Percentiles rank a stretch among this genome's conserved stretches.
These are phyloP conservation scores for Leptodontidium sp. DNA, from an alignment of 2,329 filamentous ascomycete species.

Conservation along the genomic window DNA sequence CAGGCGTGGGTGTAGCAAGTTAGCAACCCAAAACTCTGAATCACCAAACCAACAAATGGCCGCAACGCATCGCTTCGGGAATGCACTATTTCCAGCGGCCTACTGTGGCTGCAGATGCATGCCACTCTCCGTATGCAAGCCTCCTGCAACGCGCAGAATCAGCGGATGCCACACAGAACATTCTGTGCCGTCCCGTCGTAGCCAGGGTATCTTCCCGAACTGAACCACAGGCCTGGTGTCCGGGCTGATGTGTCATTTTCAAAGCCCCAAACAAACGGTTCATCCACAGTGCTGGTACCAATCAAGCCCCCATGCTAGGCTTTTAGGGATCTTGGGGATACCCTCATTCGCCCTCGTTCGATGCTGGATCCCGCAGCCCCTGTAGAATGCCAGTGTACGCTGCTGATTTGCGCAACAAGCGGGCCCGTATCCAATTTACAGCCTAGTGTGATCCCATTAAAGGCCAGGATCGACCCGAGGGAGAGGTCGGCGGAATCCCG, in stretches of 20 bases:
- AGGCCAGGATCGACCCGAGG: conserved; percentile 20
- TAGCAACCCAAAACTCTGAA: not conserved
- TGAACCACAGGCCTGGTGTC: not conserved
- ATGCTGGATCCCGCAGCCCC: not conserved
- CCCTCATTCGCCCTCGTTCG: conserved; percentile 21
- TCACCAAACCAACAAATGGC: not conserved
- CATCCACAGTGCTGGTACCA: conserved; percentile 27
- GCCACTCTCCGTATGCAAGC: not conserved
- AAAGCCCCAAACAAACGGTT: conserved; percentile 22
- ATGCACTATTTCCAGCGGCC: not conserved
- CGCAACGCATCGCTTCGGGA: not conserved
- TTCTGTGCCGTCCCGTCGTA: not conserved
- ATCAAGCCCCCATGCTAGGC: conserved; percentile 13
- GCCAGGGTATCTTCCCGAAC: conserved; percentile 2
- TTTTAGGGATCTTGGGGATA: not conserved
- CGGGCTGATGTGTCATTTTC: conserved; percentile 2
- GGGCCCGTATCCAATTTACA: conserved; percentile 1
- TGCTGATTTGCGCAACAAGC: conserved; percentile 19
- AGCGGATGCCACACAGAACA: not conserved
- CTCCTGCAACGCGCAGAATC: conserved; percentile 2
- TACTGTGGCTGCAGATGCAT: not conserved
- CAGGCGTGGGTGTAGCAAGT: not conserved
- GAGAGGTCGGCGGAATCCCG: conserved; percentile 6
- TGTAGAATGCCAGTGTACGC: not conserved
- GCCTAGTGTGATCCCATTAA: conserved; percentile 12